phyloP scores from a whole-genome alignment of 306 rosid genomes.

The Inga leiocalycina region DNA sequence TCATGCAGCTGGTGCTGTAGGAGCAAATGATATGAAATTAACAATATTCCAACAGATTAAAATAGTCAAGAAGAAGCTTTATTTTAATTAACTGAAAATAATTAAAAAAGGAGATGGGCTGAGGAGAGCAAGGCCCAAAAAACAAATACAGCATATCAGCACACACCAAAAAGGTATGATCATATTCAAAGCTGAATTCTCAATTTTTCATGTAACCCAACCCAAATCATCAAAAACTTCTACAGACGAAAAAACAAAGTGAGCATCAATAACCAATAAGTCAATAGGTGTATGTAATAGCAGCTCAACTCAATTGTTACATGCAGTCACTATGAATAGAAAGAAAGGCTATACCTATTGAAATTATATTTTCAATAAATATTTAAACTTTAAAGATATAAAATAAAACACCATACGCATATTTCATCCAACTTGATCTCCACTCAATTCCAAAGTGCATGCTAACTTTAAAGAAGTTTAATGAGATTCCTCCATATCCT shows the following conservation, averaged over 20 bases:
- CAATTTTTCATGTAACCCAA: constrained; percentile 7
- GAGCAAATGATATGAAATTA: constrained; percentile 9
- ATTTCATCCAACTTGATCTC: constrained; percentile 3
- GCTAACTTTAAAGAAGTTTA: background rate
- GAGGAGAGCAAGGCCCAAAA: background rate
- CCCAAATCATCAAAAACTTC: constrained; percentile 9
- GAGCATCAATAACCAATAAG: background rate
- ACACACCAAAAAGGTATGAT: background rate
- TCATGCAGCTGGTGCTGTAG: constrained; percentile 86
- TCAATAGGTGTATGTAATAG: background rate
- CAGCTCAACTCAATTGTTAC: background rate
- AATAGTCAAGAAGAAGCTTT: background rate
- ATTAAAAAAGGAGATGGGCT: background rate
- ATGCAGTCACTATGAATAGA: background rate
- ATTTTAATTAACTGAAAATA: background rate
- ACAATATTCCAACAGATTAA: constrained; percentile 11
- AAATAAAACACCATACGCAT: background rate
- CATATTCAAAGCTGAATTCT: constrained; percentile 3
- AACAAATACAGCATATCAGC: background rate
- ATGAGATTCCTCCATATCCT: background rate
- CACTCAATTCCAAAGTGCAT: background rate
- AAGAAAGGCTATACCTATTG: background rate
- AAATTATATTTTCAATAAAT: constrained; percentile 1
- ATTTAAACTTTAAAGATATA: background rate
- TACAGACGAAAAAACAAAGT: background rate